Evolutionary conservation across 2,329 filamentous ascomycete species (phyloP).

Genomic region (Ascochyta koolunga): DNA sequence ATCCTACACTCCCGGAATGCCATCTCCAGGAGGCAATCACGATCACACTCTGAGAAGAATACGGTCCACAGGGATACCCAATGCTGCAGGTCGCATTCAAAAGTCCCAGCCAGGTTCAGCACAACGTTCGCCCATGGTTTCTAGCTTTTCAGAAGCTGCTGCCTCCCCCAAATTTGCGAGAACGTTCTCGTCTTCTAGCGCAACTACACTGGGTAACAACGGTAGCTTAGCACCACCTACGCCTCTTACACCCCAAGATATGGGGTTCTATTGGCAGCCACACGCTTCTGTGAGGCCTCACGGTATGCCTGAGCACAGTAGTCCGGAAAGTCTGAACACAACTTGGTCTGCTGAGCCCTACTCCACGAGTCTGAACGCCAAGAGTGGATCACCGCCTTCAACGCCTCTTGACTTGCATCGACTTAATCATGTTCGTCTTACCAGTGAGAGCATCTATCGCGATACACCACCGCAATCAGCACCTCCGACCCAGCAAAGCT

Average conservation of each 20-base stretch:
- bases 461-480: constrained; percentile 59
- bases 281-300: constrained; percentile 38
- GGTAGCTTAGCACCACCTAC: constrained; percentile 56
- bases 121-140: constrained; percentile 55
- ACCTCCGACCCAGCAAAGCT: constrained; percentile 56
- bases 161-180: constrained; percentile 54
- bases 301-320: constrained; percentile 47
- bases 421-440: constrained; percentile 36
- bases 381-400: constrained; percentile 53
- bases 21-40: constrained; percentile 46
- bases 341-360: constrained; percentile 47
- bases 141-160: constrained; percentile 55
- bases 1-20: constrained; percentile 50
- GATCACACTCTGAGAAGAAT: constrained; percentile 55
- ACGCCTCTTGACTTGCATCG: constrained; percentile 49
- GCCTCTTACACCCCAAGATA: constrained; percentile 53
- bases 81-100: constrained; percentile 53
- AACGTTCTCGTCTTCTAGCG: constrained; percentile 46
- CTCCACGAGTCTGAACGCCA: constrained; percentile 37
- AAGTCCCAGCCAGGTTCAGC: constrained; percentile 53
- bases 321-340: constrained; percentile 46
- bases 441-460: constrained; percentile 46
- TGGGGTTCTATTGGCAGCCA: constrained; percentile 51
- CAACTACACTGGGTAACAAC: constrained; percentile 42
- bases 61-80: constrained; percentile 54